Percentiles rank a stretch among this genome's conserved stretches.
Conservation (phyloP, 2,329 filamentous ascomycete species). For the Coniochaeta sp. region DNA sequence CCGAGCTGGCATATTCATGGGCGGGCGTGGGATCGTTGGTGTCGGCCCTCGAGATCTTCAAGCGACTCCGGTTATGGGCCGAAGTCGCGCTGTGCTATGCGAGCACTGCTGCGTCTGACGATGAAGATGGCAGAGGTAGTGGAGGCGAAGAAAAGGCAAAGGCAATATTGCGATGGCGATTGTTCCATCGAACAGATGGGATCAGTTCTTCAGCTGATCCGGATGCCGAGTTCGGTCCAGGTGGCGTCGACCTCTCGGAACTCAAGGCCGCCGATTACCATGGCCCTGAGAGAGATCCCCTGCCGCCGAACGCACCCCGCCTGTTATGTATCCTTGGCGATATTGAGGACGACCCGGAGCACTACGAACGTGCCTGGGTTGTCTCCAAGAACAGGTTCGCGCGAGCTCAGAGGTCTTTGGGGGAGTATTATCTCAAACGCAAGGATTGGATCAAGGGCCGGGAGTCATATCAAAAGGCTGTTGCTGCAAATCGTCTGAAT, state of each 20-base stretch:
- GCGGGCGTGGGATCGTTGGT: conserved; percentile 77
- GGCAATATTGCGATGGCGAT: conserved; percentile 65
- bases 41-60: conserved; percentile 92
- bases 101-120: conserved; percentile 45
- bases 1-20: conserved; percentile 91
- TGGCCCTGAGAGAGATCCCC: conserved; percentile 60
- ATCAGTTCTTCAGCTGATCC: conserved; percentile 18
- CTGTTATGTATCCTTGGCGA: conserved; percentile 93
- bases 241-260: conserved; percentile 46
- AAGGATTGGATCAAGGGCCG: conserved; percentile 63
- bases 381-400: conserved; percentile 75
- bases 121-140: conserved; percentile 43
- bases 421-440: conserved; percentile 63
- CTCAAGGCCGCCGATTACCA: conserved; percentile 45
- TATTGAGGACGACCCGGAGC: conserved; percentile 62
- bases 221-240: conserved; percentile 36
- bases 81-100: conserved; percentile 90
- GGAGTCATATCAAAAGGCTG: conserved; percentile 69
- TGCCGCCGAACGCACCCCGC: conserved; percentile 76
- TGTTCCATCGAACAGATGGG: conserved; percentile 59
- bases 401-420: conserved; percentile 80
- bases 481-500: conserved; percentile 73
- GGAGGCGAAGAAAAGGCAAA: conserved; percentile 73
- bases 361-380: conserved; percentile 84
- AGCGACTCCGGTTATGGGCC: conserved; percentile 86